phyloP scores from a whole-genome alignment of 805 yeast species.

The Wickerhamiella kurtzmanii region DNA sequence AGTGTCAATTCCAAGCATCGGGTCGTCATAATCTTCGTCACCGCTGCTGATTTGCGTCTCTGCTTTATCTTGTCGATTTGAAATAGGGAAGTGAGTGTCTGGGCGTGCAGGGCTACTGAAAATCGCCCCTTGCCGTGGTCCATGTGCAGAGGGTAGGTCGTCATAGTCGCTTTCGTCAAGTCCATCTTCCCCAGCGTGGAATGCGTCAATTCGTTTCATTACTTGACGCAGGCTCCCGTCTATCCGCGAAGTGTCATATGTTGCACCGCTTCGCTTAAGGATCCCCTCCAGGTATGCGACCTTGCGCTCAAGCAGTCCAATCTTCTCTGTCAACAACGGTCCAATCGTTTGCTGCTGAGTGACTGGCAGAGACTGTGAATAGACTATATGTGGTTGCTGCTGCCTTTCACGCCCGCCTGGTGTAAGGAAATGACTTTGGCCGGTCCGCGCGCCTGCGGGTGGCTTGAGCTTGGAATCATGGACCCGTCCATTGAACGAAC shows the following conservation, averaged over 20 bases:
- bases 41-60: background rate
- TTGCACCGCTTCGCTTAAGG: conserved; percentile 1
- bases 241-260: conserved; percentile 4
- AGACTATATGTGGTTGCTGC: background rate
- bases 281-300: conserved; percentile 4
- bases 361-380: background rate
- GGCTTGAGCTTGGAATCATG: background rate
- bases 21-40: background rate
- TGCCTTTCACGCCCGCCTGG: background rate
- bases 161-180: background rate
- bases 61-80: background rate
- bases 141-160: background rate
- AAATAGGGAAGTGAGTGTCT: background rate
- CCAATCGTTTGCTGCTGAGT: conserved; percentile 13
- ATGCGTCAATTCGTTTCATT: conserved; percentile 11
- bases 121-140: background rate
- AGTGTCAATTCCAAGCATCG: background rate
- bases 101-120: background rate
- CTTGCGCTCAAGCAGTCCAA: conserved; percentile 18
- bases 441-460: background rate
- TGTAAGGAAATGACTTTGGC: background rate
- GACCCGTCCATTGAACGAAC: background rate
- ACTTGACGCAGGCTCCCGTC: conserved; percentile 11
- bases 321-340: conserved; percentile 17
- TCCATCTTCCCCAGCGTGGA: conserved; percentile 4